phyloP scores from a whole-genome alignment of 345 rosid genomes.

The Dipteronia dyeriana region DNA sequence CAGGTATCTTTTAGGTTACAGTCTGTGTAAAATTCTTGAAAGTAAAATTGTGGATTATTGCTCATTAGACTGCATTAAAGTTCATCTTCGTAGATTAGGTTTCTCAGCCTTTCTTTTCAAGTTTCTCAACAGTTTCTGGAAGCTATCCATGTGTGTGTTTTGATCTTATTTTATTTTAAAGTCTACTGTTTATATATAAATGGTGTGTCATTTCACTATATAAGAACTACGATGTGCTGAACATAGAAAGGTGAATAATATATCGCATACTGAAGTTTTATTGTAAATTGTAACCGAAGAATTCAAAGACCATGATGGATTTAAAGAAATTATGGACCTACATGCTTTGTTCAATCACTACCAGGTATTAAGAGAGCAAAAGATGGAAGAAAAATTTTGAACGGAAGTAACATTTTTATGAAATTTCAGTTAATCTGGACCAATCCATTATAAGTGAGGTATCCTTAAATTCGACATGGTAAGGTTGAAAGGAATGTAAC shows the following conservation, averaged over 20 bases:
- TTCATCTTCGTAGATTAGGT: not conserved
- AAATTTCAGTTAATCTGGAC: not conserved
- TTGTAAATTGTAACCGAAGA: not conserved
- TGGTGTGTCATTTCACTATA: not conserved
- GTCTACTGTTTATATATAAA: not conserved
- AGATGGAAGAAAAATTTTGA: not conserved
- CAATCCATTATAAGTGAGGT: not conserved
- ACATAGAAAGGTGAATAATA: not conserved
- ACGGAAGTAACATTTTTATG: not conserved
- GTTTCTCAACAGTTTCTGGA: not conserved
- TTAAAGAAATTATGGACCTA: slow-evolving; percentile 1
- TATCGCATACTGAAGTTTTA: not conserved
- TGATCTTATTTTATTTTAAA: not conserved
- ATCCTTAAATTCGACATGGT: not conserved
- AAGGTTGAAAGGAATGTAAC: not conserved
- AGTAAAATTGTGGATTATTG: not conserved
- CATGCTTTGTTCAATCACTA: not conserved
- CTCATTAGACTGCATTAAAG: not conserved
- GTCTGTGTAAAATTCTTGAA: not conserved
- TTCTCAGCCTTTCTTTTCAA: not conserved
- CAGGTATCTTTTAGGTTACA: slow-evolving; percentile 51
- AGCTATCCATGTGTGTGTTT: not conserved
- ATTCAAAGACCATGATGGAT: too few species aligned
- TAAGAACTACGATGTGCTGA: not conserved
- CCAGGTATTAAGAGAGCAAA: not conserved